Base-by-base conservation (phyloP, 2,329 filamentous ascomycete genomes). In the Aspergillus brasiliensis region DNA sequence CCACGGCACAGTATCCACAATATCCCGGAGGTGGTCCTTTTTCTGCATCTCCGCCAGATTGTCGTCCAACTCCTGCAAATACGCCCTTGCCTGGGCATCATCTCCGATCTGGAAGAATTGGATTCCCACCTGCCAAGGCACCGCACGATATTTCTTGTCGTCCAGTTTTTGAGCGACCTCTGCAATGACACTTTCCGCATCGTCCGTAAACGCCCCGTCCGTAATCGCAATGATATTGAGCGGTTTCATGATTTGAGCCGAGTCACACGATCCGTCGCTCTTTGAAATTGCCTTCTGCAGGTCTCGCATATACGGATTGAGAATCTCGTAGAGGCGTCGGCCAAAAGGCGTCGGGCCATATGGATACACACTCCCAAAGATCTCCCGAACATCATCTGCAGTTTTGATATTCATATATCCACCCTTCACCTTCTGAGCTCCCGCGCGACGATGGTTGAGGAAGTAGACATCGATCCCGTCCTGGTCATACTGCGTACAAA, bases 51-150 rank as follows among this genome's bases (percentile, higher is more conserved):
- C 84, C 70, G 44, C 79, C 37, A 95, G 77, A 3, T 84, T 84
- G 73, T 97, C 91, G 71, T 98, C 94, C 7, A 98, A 81, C 49
- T 88, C 82, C 66, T 84, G 79, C 40, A 98, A 80, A 57, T 89
- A 86, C 65, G 82, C 76, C 1, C 82, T 81, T 0, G 93, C 94
- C 0, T 76, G 79, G 0, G 78, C 71, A 67, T 96, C 91, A 52
- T 85, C 83, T 58, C 95, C 94, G 47, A 98, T 90, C 77, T 97
- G 94, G 81, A 98, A 96, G 80, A 98, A 98, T 75, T 98, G 94
- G 58, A 98, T 86, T 34, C 94, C 94, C 8, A 97, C 81, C 78
- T 98, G 95, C 81, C 90, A 90, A 0, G 88, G 83, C 3, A 89
- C 90, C 74, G 54, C 76, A 76, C 69, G 95, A 89, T 17, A 49